Conservation (phyloP, 2,329 filamentous ascomycete genomes). For the Trichoderma gracile region DNA sequence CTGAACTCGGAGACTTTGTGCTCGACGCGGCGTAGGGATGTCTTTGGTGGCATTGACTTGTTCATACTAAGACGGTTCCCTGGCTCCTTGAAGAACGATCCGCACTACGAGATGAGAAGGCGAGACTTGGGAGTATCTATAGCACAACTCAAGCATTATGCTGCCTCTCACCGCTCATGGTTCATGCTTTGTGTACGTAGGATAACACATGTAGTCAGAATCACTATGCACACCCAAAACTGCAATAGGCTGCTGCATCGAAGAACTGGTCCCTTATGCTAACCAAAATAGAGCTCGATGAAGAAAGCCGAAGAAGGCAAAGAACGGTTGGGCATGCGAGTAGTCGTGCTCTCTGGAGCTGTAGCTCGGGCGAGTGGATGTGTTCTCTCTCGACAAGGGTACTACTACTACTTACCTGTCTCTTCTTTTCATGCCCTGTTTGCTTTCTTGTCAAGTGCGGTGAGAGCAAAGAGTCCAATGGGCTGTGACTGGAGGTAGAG, state of each 20-base stretch:
- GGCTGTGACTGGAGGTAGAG: slow-evolving; percentile 10
- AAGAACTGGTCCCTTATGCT: neutral
- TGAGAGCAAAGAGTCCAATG: neutral
- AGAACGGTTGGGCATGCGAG: slow-evolving; percentile 9
- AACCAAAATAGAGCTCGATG: neutral
- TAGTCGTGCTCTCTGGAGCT: neutral
- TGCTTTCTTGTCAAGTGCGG: slow-evolving; percentile 5
- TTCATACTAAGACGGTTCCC: too few species aligned
- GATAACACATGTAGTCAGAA: too few species aligned
- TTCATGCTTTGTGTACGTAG: too few species aligned
- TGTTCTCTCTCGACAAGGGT: neutral
- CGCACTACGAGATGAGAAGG: too few species aligned
- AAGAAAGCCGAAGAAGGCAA: neutral
- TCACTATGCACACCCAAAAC: neutral
- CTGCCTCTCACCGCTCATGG: too few species aligned
- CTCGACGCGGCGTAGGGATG: too few species aligned
- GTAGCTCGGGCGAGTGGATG: too few species aligned
- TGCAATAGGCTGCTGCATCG: neutral
- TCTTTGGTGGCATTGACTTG: too few species aligned
- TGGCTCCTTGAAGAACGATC: too few species aligned
- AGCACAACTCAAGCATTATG: too few species aligned
- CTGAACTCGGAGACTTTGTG: too few species aligned
- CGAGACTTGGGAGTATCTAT: too few species aligned
- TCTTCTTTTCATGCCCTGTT: neutral
- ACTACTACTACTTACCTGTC: neutral